Base-by-base conservation (phyloP, 1,284 basidiomycete genomes). In the Naganishia sp. region DNA sequence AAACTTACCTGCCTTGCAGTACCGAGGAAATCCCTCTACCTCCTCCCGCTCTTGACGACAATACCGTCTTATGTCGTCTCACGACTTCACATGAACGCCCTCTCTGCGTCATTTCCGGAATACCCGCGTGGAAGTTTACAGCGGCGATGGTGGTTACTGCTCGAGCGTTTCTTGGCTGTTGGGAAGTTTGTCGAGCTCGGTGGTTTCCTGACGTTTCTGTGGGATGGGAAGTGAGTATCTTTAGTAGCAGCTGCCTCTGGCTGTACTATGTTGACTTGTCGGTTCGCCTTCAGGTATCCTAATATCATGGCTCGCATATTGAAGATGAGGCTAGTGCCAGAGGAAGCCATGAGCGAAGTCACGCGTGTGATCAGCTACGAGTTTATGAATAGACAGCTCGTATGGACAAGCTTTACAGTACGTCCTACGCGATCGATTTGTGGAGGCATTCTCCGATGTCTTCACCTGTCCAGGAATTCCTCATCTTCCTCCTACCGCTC, bases 301-400 rank as follows among this genome's bases (percentile, higher is more conserved):
- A 90, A 92, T 6, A 78, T 95, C 23, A 82, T 88, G 15, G 93
- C 97, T 76, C 83, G 96, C 49, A 67, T 95, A 17, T 82, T 98
- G n/a, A 81, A 83, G 18, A 85, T 99, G 82, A 83, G 85, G 31
- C 84, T 98, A 2, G 84, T 89, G 0, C 90, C 95, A 10, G 84
- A 90, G 0, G 85, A 86, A 45, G 82, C 85, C 55, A 84, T 88
- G 39, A 49, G 41, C n/a, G 21, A 39, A 15, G 84, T 89, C 56
- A 87, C 86, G 68, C 86, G 90, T 17, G 89, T 94, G 73, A 90
- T 99, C 58, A 95, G 91, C 73, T 99, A 98, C 79, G 96, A 99
- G 76, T 99, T 94, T 75, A 92, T 99, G 88, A 98, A 99, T 74
- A 89, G 96, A 65, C 96, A 99, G 79, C 90, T 99, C 84, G 95